Evolutionary conservation across 768 basidiomycete genomes (phyloP), one percentile per base, ranked within the genome.

Genomic region (Sistotremastrum suecicum): DNA sequence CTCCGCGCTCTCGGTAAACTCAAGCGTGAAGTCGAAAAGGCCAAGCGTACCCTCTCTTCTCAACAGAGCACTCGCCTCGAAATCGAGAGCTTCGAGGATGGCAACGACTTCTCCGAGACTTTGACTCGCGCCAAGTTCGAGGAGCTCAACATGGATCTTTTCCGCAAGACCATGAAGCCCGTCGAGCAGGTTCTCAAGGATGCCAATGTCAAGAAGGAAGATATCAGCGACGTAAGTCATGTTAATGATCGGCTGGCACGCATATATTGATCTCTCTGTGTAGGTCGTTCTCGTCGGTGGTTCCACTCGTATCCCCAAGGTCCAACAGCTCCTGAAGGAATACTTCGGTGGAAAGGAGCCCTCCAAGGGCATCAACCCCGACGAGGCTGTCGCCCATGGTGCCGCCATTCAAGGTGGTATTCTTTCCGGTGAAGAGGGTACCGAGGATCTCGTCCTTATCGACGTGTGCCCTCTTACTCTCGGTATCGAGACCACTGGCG

Each of bases 91-190:
- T 97, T 98, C 66, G 91, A 92, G 64, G 78, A 80, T 56, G 94
- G 94, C 52, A 92, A 94, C 56, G 94, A 99, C 71, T 89, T 97
- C 58, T 86, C 90, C 34, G 94, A 97, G 74, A 88, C 87, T 5
- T 77, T 98, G 33, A 98, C 94, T 44, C 80, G 94, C 45, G 94
- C 94, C 70, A 98, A 95, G 68, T 98, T 99, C 61, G 94, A 98
- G 65, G 92, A 98, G 64, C 74, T 97, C 53, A 95, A 94, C 78
- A 83, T 95, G 71, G 94, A 99, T 58, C 78, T 98, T 44, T 99
- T 99, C 85, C 76, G 94, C 59, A 94, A 94, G 78, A 99, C 94
- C 34, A 89, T 98, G 88, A 92, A 92, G 72, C 94, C 94, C 51
- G 94, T 98, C 50, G 92, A 97, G 65, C 94, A 97, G 66, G 94